Conservation (phyloP, 495 filamentous ascomycete genomes). For the Penicillium ochrochloron region DNA sequence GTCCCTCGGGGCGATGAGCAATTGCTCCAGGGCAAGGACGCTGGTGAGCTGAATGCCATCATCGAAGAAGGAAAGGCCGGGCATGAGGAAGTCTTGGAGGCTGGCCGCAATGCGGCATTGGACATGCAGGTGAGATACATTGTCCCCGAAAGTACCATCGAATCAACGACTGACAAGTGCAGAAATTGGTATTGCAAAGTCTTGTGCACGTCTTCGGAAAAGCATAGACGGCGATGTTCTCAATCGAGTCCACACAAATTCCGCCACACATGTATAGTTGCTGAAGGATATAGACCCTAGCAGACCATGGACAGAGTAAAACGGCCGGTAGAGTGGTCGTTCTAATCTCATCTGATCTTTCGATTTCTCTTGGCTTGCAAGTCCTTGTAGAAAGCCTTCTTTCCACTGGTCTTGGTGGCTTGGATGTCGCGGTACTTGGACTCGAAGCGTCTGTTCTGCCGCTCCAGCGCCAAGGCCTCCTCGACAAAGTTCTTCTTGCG, state of each 20-base stretch:
- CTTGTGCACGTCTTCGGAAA: constrained; percentile 36
- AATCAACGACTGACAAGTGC: constrained; percentile 25
- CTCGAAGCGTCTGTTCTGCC: constrained; percentile 63
- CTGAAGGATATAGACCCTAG: neutral
- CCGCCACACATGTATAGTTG: neutral
- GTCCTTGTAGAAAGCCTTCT: constrained; percentile 71
- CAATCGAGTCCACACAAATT: neutral
- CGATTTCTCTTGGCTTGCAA: constrained; percentile 61
- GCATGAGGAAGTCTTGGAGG: constrained; percentile 74
- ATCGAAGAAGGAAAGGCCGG: constrained; percentile 68
- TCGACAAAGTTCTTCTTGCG: constrained; percentile 90
- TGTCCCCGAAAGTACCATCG: neutral
- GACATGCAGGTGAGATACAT: constrained; percentile 66
- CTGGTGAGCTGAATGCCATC: constrained; percentile 56
- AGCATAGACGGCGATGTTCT: constrained; percentile 7
- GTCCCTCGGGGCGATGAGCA: constrained; percentile 65
- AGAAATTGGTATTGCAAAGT: constrained; percentile 49
- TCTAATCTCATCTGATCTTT: constrained; percentile 35
- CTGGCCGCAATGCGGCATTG: constrained; percentile 62
- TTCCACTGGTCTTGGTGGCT: constrained; percentile 68
- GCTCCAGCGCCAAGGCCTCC: constrained; percentile 74
- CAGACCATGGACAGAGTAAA: constrained; percentile 2
- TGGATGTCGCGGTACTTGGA: constrained; percentile 74
- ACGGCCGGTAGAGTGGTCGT: neutral
- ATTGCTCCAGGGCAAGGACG: constrained; percentile 43